Percentiles rank a stretch among this genome's conserved stretches.
These are phyloP conservation scores for Ramalina peruviana DNA, from an alignment of 495 filamentous ascomycete genomes.

Conservation along the genomic window DNA sequence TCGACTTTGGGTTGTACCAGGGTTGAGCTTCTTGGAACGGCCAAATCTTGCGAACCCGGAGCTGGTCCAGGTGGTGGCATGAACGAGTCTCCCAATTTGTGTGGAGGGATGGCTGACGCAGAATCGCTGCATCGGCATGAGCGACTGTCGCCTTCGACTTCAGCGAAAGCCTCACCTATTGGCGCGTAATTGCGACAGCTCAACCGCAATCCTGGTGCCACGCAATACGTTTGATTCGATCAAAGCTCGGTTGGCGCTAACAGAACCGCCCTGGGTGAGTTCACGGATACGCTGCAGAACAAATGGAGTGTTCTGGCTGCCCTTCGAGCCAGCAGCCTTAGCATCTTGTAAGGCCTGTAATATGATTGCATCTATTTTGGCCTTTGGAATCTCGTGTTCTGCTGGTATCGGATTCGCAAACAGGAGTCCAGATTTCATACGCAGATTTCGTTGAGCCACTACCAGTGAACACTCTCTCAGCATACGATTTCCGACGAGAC, in stretches of 20 bases:
- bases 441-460: conserved; percentile 53
- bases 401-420: conserved; percentile 82
- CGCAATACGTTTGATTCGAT: conserved; percentile 67
- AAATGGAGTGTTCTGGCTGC: conserved; percentile 79
- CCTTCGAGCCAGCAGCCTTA: conserved; percentile 48
- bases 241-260: conserved; percentile 62
- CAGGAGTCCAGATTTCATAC: conserved; percentile 56
- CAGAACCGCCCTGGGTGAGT: conserved; percentile 56
- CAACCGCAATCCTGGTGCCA: conserved; percentile 66
- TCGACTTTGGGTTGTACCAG: too few relatives aligned
- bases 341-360: conserved; percentile 60
- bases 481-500: background rate
- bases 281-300: conserved; percentile 71
- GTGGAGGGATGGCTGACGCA: too few relatives aligned
- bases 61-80: too few relatives aligned
- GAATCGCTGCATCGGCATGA: too few relatives aligned
- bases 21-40: too few relatives aligned
- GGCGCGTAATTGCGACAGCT: conserved; percentile 44
- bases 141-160: too few relatives aligned
- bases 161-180: conserved; percentile 23
- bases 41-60: too few relatives aligned
- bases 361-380: conserved; percentile 62
- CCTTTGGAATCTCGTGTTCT: conserved; percentile 51
- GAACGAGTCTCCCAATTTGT: too few relatives aligned
- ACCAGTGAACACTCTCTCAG: conserved; percentile 1